A percentile compares a stretch with the other conserved stretches of the same genome.
These are phyloP conservation scores for Rhizoclosmatium globosum DNA, from an alignment of 192 early-diverging fungal species.

Conservation along the genomic window DNA sequence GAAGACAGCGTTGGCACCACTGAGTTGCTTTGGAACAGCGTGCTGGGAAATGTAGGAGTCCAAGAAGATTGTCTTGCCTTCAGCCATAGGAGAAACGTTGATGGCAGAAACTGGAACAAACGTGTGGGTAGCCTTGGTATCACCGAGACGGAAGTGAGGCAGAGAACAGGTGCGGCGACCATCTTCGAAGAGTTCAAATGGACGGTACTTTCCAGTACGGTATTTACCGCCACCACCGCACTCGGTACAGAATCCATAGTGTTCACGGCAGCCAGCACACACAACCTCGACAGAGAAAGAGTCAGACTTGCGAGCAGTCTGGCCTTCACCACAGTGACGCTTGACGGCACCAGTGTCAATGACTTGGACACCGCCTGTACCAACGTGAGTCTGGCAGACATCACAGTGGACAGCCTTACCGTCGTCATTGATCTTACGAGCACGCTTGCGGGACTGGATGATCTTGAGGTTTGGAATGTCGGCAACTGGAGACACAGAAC, in stretches of 20 bases:
- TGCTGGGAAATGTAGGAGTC: slow-evolving; percentile 23
- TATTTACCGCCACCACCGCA: slow-evolving; percentile 57
- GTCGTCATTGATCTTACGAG: slow-evolving; percentile 29
- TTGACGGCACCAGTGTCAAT: background rate
- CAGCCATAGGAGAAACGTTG: slow-evolving; percentile 1
- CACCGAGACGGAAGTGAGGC: slow-evolving; percentile 49
- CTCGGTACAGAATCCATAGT: slow-evolving; percentile 50
- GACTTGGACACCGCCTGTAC: slow-evolving; percentile 34
- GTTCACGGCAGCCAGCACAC: slow-evolving; percentile 36
- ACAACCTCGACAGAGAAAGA: slow-evolving; percentile 48
- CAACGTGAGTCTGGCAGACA: slow-evolving; percentile 34
- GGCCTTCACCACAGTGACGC: background rate
- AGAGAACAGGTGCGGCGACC: slow-evolving; percentile 50
- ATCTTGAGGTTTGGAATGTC: slow-evolving; percentile 7
- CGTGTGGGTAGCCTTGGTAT: slow-evolving; percentile 28
- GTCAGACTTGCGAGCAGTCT: background rate
- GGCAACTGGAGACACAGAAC: background rate
- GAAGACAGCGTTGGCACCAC: background rate
- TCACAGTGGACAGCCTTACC: slow-evolving; percentile 34
- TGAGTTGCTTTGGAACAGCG: slow-evolving; percentile 31
- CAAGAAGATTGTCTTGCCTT: slow-evolving; percentile 18
- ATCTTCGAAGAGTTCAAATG: slow-evolving; percentile 49
- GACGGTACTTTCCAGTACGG: slow-evolving; percentile 58
- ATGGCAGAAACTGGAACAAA: background rate
- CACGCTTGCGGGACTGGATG: slow-evolving; percentile 40